A percentile compares a stretch with the other conserved stretches of the same genome.
These are phyloP conservation scores for Penicillium odoratum DNA, from an alignment of 495 filamentous ascomycete species.

Conservation along the genomic window DNA sequence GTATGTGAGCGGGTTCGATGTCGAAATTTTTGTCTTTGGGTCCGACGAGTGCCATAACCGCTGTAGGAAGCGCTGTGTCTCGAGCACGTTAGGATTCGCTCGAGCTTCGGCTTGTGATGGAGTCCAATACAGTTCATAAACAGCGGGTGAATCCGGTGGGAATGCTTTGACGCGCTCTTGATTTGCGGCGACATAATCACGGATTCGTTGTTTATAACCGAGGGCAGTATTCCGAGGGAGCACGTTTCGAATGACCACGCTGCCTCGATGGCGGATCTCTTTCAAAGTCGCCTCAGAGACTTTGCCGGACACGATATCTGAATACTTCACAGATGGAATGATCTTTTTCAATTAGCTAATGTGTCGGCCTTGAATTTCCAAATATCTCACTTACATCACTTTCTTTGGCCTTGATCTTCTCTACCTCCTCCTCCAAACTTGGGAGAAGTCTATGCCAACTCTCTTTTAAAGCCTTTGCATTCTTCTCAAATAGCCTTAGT, in stretches of 20 bases:
- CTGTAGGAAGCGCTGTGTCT: slow-evolving; percentile 71
- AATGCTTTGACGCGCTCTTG: slow-evolving; percentile 49
- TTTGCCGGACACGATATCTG: slow-evolving; percentile 48
- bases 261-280: slow-evolving; percentile 62
- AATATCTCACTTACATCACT: slow-evolving; percentile 43
- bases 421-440: slow-evolving; percentile 51
- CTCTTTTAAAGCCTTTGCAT: slow-evolving; percentile 58
- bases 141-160: slow-evolving; percentile 64
- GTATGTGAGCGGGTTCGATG: slow-evolving; percentile 68
- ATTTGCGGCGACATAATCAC: slow-evolving; percentile 63
- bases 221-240: slow-evolving; percentile 59
- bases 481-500: slow-evolving; percentile 56
- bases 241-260: slow-evolving; percentile 63
- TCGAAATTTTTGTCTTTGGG: slow-evolving; percentile 59
- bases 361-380: neutral
- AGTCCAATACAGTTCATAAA: slow-evolving; percentile 91
- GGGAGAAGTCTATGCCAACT: slow-evolving; percentile 72
- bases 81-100: slow-evolving; percentile 67
- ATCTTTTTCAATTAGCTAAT: slow-evolving; percentile 42
- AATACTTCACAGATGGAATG: slow-evolving; percentile 61
- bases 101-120: slow-evolving; percentile 72
- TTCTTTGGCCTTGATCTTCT: slow-evolving; percentile 47
- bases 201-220: slow-evolving; percentile 44
- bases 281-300: slow-evolving; percentile 42
- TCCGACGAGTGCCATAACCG: slow-evolving; percentile 70